A percentile compares a stretch with the other conserved stretches of the same genome.
Evolutionary conservation across 768 basidiomycete species (phyloP).

Genomic region (Termitomyces sp.): DNA sequence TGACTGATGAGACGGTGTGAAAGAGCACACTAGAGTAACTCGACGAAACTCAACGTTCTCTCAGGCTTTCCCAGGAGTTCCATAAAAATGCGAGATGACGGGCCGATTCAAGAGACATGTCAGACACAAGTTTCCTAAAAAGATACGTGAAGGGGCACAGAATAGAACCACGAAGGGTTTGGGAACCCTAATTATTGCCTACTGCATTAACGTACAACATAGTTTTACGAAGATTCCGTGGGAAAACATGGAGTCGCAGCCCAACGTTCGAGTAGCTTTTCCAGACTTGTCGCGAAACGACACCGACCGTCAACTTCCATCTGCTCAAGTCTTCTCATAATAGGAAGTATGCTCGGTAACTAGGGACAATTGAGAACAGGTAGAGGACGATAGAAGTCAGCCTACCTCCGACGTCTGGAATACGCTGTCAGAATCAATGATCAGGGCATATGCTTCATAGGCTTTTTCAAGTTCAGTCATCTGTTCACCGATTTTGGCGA

Average conservation of each 20-base stretch:
- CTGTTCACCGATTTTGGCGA: constrained; percentile 1
- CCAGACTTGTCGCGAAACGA: constrained; percentile 13
- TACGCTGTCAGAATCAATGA: constrained; percentile 4
- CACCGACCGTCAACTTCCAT: constrained; percentile 18
- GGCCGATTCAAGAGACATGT: not conserved
- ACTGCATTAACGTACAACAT: not conserved
- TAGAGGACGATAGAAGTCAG: not conserved
- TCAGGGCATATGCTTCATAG: constrained; percentile 11
- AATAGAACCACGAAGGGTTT: not conserved
- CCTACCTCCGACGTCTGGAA: constrained; percentile 7
- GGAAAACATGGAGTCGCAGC: constrained; percentile 13
- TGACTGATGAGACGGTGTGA: not conserved
- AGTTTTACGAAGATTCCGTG: not conserved
- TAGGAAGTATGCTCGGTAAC: constrained; percentile 22
- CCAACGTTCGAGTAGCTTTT: constrained; percentile 14
- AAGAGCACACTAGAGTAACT: not conserved
- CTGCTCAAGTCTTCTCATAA: constrained; percentile 13
- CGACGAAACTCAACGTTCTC: not conserved
- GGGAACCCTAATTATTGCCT: not conserved
- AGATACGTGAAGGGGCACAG: not conserved
- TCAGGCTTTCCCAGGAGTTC: not conserved
- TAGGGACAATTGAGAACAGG: not conserved
- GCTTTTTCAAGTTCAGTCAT: constrained; percentile 15
- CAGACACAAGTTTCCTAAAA: not conserved
- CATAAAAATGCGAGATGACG: not conserved